phyloP scores from a whole-genome alignment of 2,329 filamentous ascomycete genomes.

The Ilyonectria destructans region DNA sequence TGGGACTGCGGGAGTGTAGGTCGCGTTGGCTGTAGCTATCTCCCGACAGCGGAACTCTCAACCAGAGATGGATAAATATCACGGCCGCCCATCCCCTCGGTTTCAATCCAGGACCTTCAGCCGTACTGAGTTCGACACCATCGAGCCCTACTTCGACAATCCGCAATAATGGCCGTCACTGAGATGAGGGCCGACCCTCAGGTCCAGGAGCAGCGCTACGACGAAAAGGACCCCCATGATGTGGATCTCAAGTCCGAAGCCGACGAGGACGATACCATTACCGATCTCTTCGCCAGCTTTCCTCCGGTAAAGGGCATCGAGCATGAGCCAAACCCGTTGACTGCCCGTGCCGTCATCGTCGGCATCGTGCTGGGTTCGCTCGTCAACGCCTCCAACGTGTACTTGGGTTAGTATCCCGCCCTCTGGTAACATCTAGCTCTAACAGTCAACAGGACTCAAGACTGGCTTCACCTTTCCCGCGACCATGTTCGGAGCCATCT shows the following conservation, averaged over 20 bases:
- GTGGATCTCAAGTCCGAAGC: slow-evolving; percentile 49
- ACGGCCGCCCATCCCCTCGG: slow-evolving; percentile 1
- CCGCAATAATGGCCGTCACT: slow-evolving; percentile 9
- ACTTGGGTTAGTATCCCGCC: slow-evolving; percentile 63
- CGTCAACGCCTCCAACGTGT: slow-evolving; percentile 75
- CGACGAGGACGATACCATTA: slow-evolving; percentile 50
- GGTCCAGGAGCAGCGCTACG: slow-evolving; percentile 1
- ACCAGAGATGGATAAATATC: slow-evolving; percentile 21
- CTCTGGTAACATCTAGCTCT: neutral
- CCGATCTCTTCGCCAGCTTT: slow-evolving; percentile 60
- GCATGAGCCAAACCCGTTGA: slow-evolving; percentile 67
- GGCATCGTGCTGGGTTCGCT: slow-evolving; percentile 72
- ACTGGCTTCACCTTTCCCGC: slow-evolving; percentile 67
- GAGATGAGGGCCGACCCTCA: slow-evolving; percentile 5
- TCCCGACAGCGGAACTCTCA: neutral
- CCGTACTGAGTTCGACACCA: neutral
- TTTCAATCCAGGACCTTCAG: slow-evolving; percentile 1
- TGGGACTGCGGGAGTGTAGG: neutral
- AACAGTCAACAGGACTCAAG: slow-evolving; percentile 60
- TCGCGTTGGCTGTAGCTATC: neutral
- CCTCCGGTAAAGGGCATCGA: slow-evolving; percentile 58
- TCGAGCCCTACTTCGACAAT: neutral
- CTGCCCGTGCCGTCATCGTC: slow-evolving; percentile 69
- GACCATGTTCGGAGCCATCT: slow-evolving; percentile 69
- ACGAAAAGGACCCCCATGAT: slow-evolving; percentile 48